phyloP scores from a whole-genome alignment of 2,329 filamentous ascomycete genomes.

The Immersiporthe knoxdaviesiana region DNA sequence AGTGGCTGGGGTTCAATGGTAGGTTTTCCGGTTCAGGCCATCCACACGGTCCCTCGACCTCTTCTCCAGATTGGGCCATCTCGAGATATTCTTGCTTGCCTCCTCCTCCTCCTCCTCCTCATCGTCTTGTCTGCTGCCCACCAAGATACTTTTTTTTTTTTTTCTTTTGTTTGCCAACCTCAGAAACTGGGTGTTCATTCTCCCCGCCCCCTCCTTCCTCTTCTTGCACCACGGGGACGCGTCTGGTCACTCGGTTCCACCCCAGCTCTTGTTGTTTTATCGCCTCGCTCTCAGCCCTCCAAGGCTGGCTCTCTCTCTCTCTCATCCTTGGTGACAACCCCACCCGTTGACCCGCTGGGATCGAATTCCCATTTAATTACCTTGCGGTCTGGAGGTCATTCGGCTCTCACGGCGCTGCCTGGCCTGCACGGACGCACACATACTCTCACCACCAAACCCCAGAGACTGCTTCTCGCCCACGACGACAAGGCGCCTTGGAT shows the following conservation, averaged over 20 bases:
- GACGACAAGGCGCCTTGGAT: constrained; percentile 19
- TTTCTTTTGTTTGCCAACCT: constrained; percentile 1
- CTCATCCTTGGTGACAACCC: constrained; percentile 12
- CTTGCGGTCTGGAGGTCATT: constrained; percentile 16
- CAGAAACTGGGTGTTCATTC: constrained; percentile 4
- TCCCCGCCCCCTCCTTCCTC: constrained; percentile 22
- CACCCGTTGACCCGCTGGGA: constrained; percentile 23
- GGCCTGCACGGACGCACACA: neutral
- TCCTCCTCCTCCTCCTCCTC: constrained; percentile 8
- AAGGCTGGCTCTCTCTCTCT: too few species aligned
- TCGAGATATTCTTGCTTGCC: neutral
- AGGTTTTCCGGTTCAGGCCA: constrained; percentile 6
- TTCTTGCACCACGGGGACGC: neutral
- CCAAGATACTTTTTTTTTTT: neutral
- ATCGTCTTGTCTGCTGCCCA: neutral
- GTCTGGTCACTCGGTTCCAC: constrained; percentile 21
- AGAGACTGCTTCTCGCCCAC: constrained; percentile 10
- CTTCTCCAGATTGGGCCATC: neutral
- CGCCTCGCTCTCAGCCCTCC: constrained; percentile 22
- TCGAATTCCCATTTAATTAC: constrained; percentile 22
- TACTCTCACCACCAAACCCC: neutral
- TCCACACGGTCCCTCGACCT: constrained; percentile 4
- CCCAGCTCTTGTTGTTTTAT: constrained; percentile 22
- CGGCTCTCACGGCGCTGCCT: constrained; percentile 4
- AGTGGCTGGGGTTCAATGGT: constrained; percentile 16